These are phyloP conservation scores for Fusarium tupiense DNA, from an alignment of 2,329 filamentous ascomycete species.

Conservation along the genomic window DNA sequence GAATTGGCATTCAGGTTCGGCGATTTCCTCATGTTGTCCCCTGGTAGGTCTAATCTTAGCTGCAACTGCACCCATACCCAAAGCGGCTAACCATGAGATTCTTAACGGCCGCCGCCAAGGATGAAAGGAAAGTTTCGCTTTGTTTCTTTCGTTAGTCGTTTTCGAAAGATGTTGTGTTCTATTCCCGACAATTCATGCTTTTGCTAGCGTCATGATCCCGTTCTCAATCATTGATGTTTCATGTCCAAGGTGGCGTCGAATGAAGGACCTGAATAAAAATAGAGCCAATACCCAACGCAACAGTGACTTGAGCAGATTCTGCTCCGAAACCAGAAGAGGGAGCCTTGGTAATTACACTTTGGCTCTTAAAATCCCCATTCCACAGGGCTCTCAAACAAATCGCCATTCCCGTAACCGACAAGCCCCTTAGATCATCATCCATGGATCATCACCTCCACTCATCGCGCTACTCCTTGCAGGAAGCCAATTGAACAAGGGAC, in stretches of 20 bases:
- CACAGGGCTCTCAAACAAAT: neutral
- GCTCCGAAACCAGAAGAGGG: neutral
- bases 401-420: conserved; percentile 17
- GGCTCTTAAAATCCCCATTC: neutral
- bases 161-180: conserved; percentile 4
- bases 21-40: conserved; percentile 26
- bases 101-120: conserved; percentile 5
- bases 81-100: conserved; percentile 10
- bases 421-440: conserved; percentile 20
- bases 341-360: no score
- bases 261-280: neutral
- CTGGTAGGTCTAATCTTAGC: conserved; percentile 20
- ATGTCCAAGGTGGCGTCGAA: neutral
- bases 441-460: conserved; percentile 7
- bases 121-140: conserved; percentile 3
- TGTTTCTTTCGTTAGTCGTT: neutral
- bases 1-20: conserved; percentile 6
- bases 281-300: neutral
- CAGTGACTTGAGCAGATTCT: neutral
- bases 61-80: conserved; percentile 21
- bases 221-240: conserved; percentile 8
- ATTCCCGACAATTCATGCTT: neutral
- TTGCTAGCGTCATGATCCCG: neutral
- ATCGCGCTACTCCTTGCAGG: neutral
- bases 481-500: conserved; percentile 19